Evolutionary conservation across 768 basidiomycete genomes (phyloP), one percentile per base, ranked within the genome.

Genomic region (Sutorius australiensis): DNA sequence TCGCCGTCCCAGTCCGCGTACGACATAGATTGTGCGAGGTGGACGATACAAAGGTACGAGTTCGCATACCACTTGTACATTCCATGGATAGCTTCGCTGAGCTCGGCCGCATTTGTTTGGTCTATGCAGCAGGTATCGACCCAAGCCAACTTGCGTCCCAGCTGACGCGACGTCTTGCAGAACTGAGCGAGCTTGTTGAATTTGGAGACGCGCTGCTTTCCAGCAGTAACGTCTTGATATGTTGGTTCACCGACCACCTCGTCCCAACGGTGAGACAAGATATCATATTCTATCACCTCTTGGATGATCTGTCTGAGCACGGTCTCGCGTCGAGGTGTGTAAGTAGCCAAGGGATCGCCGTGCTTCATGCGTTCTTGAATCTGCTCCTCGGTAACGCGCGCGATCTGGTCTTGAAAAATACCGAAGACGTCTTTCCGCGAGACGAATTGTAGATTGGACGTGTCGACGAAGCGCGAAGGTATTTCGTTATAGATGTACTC

Each of bases 41-140:
- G 42, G n/a, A 47, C 53, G 27, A 64, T 51, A 33, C 65, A 67
- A 32, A 67, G 31, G 30, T 54, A 31, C 10, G 58, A 38, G 27
- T 65, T 52, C 5, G 50, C 38, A 46, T 67, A 67, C 63, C 65
- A 66, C 41, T 47, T 45, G 54, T 54, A 67, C 58, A 67, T 64
- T 5, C 50, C 46, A 5, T 50, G 50, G 9, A 66, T 53, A 9
- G 65, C 54, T 16, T 65, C 63, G 17, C 44, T 50, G 41, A 67
- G 55, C 17, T 64, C 66, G 0, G 50, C 41, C 5, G 37, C 45
- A 31, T 51, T 61, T 1, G 38, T 31, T 36, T 54, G 54, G 37
- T 67, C 51, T 38, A 67, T 61, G n/a, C 61, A 67, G 21, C 55
- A 65, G 3, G 55, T 65, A 36, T 67, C 58, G 19, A 48, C 27